Conservation (phyloP, 148 eudicot species). For the Salicornia ramosissima region DNA sequence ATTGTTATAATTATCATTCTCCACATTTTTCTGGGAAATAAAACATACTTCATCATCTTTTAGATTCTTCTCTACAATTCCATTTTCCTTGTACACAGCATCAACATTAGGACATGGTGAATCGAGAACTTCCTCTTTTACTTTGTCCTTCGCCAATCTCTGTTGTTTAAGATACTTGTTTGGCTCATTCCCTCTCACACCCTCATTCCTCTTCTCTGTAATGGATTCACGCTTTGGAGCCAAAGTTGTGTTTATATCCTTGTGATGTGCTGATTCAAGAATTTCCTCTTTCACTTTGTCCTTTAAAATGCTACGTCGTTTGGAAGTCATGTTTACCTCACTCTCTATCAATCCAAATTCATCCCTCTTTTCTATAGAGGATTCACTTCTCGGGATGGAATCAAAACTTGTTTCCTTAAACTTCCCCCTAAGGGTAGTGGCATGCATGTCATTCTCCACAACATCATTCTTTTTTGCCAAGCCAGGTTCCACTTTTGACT, state of each 20-base stretch:
- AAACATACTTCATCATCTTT: slow-evolving; percentile 18
- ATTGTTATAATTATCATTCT: slow-evolving; percentile 12
- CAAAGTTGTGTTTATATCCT: neutral
- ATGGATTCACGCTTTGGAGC: slow-evolving; percentile 1
- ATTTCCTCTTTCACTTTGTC: slow-evolving; percentile 15
- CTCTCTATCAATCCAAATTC: slow-evolving; percentile 10
- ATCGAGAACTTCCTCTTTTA: slow-evolving; percentile 15
- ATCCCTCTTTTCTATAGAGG: slow-evolving; percentile 12
- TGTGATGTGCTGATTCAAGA: neutral
- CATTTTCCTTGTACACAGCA: slow-evolving; percentile 18
- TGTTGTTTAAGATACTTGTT: slow-evolving; percentile 17
- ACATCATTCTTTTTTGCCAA: slow-evolving; percentile 12
- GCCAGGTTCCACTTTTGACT: slow-evolving; percentile 17
- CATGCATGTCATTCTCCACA: slow-evolving; percentile 16
- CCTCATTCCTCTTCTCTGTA: slow-evolving; percentile 18
- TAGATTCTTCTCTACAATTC: slow-evolving; percentile 14
- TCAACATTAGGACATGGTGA: neutral
- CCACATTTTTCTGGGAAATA: slow-evolving; percentile 10
- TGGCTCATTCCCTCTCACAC: neutral
- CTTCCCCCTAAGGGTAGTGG: slow-evolving; percentile 16
- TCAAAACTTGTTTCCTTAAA: slow-evolving; percentile 11
- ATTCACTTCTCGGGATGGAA: slow-evolving; percentile 4
- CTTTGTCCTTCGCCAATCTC: slow-evolving; percentile 11
- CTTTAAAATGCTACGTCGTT: slow-evolving; percentile 13
- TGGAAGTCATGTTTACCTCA: slow-evolving; percentile 9